Conservation (phyloP, 345 rosid species). For the Bruguiera parviflora region DNA sequence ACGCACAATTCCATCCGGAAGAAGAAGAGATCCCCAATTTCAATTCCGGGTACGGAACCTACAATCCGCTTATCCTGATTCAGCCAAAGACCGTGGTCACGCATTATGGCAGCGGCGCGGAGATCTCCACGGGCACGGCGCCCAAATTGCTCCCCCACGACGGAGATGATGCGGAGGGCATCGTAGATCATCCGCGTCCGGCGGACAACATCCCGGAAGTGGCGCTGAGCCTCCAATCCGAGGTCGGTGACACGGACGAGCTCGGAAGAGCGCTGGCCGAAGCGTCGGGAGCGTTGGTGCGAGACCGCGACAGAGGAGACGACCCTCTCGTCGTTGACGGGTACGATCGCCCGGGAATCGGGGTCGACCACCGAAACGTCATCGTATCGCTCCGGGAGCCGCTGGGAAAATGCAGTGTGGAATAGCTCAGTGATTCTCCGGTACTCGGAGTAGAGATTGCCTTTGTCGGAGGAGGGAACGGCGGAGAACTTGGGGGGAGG, state of each 20-base stretch:
- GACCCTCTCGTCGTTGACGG: conserved; percentile 26
- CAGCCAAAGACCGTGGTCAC: conserved; percentile 59
- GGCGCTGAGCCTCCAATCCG: conserved; percentile 44
- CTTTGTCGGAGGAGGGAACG: conserved; percentile 23
- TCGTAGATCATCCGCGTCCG: conserved; percentile 64
- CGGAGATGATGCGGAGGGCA: conserved; percentile 47
- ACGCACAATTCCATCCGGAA: conserved; percentile 77
- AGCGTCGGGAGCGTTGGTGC: conserved; percentile 27
- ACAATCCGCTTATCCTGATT: conserved; percentile 78
- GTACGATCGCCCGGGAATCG: conserved; percentile 54
- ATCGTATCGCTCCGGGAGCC: conserved; percentile 27
- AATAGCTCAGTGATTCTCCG: conserved; percentile 49
- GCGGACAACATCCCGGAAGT: conserved; percentile 60
- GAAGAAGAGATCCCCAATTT: conserved; percentile 73
- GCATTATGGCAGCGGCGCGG: conserved; percentile 42
- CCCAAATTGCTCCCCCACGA: conserved; percentile 9
- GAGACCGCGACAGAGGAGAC: conserved; percentile 19
- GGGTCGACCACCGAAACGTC: conserved; percentile 42
- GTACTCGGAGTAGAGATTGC: conserved; percentile 48
- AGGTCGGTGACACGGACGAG: conserved; percentile 73
- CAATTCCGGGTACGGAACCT: conserved; percentile 76
- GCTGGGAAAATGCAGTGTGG: conserved; percentile 53
- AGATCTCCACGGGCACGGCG: conserved; percentile 32
- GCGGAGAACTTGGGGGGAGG: conserved; percentile 22
- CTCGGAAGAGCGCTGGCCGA: conserved; percentile 53